Conservation (phyloP, 2,329 filamentous ascomycete species). For the Rutstroemia sp. region DNA sequence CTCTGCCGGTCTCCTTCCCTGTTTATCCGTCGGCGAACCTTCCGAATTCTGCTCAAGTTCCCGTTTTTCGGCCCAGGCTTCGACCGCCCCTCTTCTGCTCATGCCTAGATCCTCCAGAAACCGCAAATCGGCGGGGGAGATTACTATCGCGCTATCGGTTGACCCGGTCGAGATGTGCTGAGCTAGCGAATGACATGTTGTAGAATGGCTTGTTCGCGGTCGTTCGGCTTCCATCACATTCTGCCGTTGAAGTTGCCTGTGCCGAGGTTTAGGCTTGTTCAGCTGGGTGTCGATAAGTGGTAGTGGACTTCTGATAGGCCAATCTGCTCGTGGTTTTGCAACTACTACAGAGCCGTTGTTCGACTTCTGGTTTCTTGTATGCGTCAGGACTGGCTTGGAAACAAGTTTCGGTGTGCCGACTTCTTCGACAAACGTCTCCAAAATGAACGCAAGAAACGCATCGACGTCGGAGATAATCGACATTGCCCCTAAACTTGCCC, state of each 20-base stretch:
- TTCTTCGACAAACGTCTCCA: conserved; percentile 35
- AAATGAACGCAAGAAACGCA: conserved; percentile 61
- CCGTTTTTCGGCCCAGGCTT: neutral
- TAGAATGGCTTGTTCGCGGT: conserved; percentile 3
- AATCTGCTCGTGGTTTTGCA: neutral
- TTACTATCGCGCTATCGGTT: conserved; percentile 8
- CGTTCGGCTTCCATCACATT: neutral
- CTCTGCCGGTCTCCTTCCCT: conserved; percentile 2
- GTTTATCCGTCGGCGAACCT: neutral
- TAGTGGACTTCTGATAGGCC: neutral
- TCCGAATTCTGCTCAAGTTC: neutral
- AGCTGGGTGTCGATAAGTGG: neutral
- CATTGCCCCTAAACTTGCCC: conserved; percentile 84
- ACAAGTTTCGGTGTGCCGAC: neutral
- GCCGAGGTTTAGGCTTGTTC: neutral
- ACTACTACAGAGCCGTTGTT: neutral
- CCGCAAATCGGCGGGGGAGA: neutral
- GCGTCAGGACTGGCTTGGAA: neutral
- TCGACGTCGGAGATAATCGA: conserved; percentile 69
- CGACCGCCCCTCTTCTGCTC: neutral
- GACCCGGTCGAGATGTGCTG: conserved; percentile 6
- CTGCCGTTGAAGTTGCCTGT: neutral
- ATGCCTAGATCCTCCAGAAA: neutral
- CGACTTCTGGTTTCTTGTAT: neutral
- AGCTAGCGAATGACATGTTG: neutral